Base-by-base conservation (phyloP, 345 rosid species). In the Passiflora organensis region DNA sequence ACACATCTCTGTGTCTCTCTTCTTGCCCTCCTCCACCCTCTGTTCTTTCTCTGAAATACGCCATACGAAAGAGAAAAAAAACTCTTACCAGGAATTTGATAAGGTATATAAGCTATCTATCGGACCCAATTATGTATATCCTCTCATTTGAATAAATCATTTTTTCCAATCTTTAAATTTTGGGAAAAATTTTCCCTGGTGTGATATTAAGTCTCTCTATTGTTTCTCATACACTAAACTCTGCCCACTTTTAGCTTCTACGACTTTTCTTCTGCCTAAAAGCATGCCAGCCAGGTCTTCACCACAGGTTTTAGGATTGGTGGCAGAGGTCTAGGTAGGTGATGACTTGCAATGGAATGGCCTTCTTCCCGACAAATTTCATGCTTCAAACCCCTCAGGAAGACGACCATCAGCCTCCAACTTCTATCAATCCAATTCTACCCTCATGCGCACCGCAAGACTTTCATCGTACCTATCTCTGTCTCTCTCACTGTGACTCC, bases 291-390 rank as follows among this genome's bases (percentile, higher is more conserved):
- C 44, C 51, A 56, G 64, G 32, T 55, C 16, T 25, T 56, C 28
- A 58, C 15, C 53, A 54, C 14, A 13, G 19, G 17, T 48, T 2
- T 49, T 24, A 21, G 64, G 50, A 56, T 59, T 57, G 55, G 73
- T 56, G 43, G 64, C 42, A 42, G 43, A 46, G 59, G 47, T n/a
- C 45, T 51, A 56, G 43, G 43, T 41, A 28, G 60, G 54, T 64
- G 67, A 86, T 86, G 89, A 64, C 82, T 71, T 80, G 86, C 83
- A 81, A 86, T 75, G 95, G 82, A 73, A 86, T 93, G 95, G 84
- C 87, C 50, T 93, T 89, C 71, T 86, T 84, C 66, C 84, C 82
- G 36, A 53, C 89, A 73, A 88, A 81, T 78, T 86, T 89, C 87
- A 77, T 93, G 83, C 81, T 89, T 42, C 98, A 84, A 69, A 71